Conservation (phyloP, 2,329 filamentous ascomycete species). For the Alternaria tenuissima region DNA sequence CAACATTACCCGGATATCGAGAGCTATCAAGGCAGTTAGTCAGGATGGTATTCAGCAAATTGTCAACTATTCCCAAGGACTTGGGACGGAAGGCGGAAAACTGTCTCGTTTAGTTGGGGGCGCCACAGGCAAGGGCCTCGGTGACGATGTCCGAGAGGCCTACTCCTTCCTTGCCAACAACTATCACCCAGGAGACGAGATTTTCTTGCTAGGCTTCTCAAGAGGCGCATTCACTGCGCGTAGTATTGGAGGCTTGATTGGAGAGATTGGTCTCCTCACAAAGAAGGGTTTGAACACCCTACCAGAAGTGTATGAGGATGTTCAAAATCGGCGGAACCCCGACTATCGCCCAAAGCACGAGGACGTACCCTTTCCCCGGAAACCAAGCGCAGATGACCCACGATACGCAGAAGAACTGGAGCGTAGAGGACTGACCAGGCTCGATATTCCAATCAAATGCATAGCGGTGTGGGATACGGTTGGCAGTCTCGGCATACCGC, state of each 20-base stretch:
- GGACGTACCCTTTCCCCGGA: constrained; percentile 57
- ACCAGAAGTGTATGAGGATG: constrained; percentile 58
- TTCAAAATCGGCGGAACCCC: constrained; percentile 54
- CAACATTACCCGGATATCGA: constrained; percentile 60
- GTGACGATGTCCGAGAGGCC: constrained; percentile 58
- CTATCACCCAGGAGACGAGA: constrained; percentile 60
- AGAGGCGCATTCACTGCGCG: constrained; percentile 58
- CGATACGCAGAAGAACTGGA: constrained; percentile 55
- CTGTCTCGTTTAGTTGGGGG: constrained; percentile 54
- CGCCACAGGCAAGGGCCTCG: constrained; percentile 56
- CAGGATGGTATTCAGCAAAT: constrained; percentile 60
- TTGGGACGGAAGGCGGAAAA: constrained; percentile 56
- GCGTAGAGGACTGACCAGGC: constrained; percentile 42
- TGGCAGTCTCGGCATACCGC: constrained; percentile 55
- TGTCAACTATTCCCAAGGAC: constrained; percentile 60
- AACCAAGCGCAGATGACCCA: constrained; percentile 55
- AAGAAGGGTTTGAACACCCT: constrained; percentile 56
- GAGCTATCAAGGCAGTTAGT: constrained; percentile 59
- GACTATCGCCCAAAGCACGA: constrained; percentile 57
- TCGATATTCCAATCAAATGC: constrained; percentile 52
- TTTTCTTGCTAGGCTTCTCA: constrained; percentile 59
- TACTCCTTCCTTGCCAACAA: constrained; percentile 63
- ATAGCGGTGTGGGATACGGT: constrained; percentile 62
- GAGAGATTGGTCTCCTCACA: constrained; percentile 58
- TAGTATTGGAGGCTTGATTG: constrained; percentile 54